phyloP scores from a whole-genome alignment of 176 grass and related monocot species.

The Poa annua region DNA sequence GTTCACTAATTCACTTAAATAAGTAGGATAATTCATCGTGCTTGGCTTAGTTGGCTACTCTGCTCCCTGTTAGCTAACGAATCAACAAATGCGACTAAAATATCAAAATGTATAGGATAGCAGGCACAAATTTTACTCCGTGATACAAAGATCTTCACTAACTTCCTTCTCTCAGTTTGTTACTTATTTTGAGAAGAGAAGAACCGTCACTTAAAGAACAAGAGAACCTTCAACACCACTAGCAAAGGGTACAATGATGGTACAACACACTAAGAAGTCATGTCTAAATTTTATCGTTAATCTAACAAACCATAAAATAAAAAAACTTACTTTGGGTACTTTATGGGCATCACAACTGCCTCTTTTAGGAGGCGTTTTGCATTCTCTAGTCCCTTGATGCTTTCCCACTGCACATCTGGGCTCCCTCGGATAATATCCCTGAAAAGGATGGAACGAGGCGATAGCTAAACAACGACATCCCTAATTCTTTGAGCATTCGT shows the following conservation, averaged over 20 bases:
- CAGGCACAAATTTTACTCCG: not conserved
- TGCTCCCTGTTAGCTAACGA: not conserved
- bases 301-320: constrained; percentile 10
- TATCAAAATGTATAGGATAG: not conserved
- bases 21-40: not conserved
- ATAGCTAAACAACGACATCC: not conserved
- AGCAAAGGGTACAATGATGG: not conserved
- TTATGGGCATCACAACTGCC: constrained; percentile 97
- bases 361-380: constrained; percentile 93
- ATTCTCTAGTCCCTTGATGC: constrained; percentile 93
- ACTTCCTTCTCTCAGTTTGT: not conserved
- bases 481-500: constrained; percentile 4
- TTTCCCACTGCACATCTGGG: constrained; percentile 99
- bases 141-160: not conserved
- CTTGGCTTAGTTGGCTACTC: not conserved
- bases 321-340: constrained; percentile 94
- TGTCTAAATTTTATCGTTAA: not conserved
- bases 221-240: not conserved
- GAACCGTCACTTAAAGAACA: not conserved
- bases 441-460: constrained; percentile 31
- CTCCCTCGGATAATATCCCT: constrained; percentile 92
- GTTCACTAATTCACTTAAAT: not conserved
- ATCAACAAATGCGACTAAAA: not conserved
- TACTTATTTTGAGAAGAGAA: constrained; percentile 6
- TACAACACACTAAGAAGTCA: not conserved